Evolutionary conservation across 148 eudicot species (phyloP), one percentile per base, ranked within the genome.

Genomic region (Oxyria digyna): DNA sequence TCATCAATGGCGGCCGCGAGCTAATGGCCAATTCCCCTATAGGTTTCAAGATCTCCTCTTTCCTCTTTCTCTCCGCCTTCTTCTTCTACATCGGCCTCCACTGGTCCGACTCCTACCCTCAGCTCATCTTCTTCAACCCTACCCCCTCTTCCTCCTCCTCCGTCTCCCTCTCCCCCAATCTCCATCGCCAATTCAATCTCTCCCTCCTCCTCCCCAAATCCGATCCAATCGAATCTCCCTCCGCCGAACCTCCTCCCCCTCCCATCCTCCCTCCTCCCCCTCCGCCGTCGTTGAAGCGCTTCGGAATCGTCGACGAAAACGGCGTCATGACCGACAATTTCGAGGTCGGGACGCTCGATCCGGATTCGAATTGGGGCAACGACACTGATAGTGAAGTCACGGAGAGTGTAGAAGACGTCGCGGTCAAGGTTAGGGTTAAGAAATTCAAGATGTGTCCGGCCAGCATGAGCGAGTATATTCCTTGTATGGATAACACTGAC

Each of bases 401-500:
- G 26, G 83, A 70, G 45, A 76, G 42, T 31, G 79, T 68, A 18
- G 75, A 64, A 9, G 77, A 57, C 26, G 41, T 11, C 70, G 76
- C 77, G 70, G 67, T 42, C 50, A 74, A 74, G 79, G 82, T 75
- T 76, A 75, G 72, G 78, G 82, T 91, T 70, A 76, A 75, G 70
- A 93, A 72, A 83, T 93, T 85, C 70, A 70, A 73, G 73, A 21
- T 79, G 70, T 94, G 98, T 78, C 42, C 72, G 6, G 81, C 62
- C 71, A 82, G 76, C 62, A 71, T 83, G 87, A 80, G 87, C 29
- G 98, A 94, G 78, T 82, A 79, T 76, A 90, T 90, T 24, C 98
- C 98, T 42, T 93, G 98, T 52, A 76, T 93, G 96, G 98, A 94
- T 73, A 94, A 94, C 70, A 87, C 41, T 4, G 87, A 83, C 77